Evolutionary conservation across 2,329 filamentous ascomycete species (phyloP).

Genomic region (Aureobasidium sp.): DNA sequence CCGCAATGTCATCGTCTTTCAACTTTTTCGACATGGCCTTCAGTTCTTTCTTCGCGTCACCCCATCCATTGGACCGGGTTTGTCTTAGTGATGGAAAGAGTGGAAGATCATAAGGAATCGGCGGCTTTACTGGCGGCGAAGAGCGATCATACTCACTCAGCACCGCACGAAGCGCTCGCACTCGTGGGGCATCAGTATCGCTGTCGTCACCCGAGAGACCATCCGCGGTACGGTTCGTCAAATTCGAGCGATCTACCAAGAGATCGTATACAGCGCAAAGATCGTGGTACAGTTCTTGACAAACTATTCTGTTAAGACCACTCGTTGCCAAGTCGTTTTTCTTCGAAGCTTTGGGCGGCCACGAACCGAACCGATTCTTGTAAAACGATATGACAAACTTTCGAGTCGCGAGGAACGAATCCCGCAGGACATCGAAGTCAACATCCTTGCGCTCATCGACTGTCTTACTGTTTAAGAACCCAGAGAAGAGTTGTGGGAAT

Average conservation of each 20-base stretch:
- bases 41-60: slow-evolving; percentile 64
- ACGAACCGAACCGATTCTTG: slow-evolving; percentile 57
- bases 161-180: slow-evolving; percentile 66
- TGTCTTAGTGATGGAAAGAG: slow-evolving; percentile 61
- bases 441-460: slow-evolving; percentile 66
- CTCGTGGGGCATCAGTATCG: slow-evolving; percentile 48
- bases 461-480: slow-evolving; percentile 76
- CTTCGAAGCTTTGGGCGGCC: slow-evolving; percentile 88
- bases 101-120: slow-evolving; percentile 83
- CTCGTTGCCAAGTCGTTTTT: slow-evolving; percentile 83
- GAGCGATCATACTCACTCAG: slow-evolving; percentile 84
- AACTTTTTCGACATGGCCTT: slow-evolving; percentile 64
- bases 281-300: slow-evolving; percentile 76
- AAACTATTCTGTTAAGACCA: slow-evolving; percentile 75
- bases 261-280: slow-evolving; percentile 82
- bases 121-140: slow-evolving; percentile 80
- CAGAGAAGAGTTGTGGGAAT: slow-evolving; percentile 81
- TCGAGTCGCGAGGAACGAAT: slow-evolving; percentile 64
- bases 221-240: slow-evolving; percentile 73
- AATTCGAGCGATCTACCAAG: slow-evolving; percentile 66
- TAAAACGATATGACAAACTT: slow-evolving; percentile 65
- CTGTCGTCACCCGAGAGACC: slow-evolving; percentile 48
- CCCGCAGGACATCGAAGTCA: slow-evolving; percentile 76
- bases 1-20: slow-evolving; percentile 67
- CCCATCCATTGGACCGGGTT: slow-evolving; percentile 53